Evolutionary conservation across 2,329 filamentous ascomycete species (phyloP).

Genomic region (Colletotrichum viniferum): DNA sequence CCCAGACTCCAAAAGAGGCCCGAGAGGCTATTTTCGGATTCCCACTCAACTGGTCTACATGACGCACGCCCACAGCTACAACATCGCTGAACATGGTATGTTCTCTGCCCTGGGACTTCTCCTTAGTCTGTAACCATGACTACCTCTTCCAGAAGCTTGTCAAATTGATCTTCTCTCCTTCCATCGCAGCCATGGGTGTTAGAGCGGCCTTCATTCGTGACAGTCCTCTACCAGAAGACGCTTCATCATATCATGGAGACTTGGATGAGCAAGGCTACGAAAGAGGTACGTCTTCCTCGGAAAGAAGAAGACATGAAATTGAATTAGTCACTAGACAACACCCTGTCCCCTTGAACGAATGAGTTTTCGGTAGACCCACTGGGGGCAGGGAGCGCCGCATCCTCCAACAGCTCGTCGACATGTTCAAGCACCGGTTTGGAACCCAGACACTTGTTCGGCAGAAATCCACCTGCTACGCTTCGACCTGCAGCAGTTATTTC

Average conservation of each 20-base stretch:
- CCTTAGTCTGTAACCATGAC: rapidly evolving
- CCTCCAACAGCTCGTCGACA: not conserved
- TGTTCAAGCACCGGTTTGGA: not conserved
- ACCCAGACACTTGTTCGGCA: not conserved
- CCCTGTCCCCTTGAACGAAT: not conserved
- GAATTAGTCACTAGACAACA: not conserved
- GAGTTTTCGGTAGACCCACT: not conserved
- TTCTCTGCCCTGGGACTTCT: not conserved
- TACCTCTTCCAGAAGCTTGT: not conserved
- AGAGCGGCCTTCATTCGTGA: not conserved
- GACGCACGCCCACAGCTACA: not conserved
- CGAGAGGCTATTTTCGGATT: not conserved
- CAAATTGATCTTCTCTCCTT: not conserved
- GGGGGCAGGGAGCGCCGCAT: not conserved
- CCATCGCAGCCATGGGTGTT: not conserved
- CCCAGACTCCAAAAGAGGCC: not conserved
- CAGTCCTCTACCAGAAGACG: not conserved
- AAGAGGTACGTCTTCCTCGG: not conserved
- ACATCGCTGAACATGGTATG: not conserved
- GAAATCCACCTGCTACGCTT: not conserved
- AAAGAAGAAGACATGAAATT: not conserved
- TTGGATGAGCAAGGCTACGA: not conserved
- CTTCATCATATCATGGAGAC: not conserved
- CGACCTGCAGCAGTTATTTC: not conserved
- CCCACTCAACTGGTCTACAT: not conserved